A percentile compares a stretch with the other conserved stretches of the same genome.
Evolutionary conservation across 78 protist genomes (phyloP).

Genomic region (Blattamonas nauphoetae): DNA sequence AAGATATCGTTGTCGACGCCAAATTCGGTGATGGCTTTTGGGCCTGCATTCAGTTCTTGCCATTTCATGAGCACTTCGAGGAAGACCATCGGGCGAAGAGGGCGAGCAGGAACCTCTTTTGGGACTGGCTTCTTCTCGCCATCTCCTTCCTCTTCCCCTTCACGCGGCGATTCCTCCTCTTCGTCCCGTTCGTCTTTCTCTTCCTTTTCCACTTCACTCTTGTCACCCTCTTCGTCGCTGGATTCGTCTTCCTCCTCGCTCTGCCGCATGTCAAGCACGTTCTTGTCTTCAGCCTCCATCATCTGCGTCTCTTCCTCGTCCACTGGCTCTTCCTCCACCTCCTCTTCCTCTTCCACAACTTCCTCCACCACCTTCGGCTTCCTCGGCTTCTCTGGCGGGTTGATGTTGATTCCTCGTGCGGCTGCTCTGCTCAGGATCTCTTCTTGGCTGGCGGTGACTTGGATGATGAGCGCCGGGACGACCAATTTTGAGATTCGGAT

Average conservation of each 20-base stretch:
- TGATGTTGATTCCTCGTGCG: background rate
- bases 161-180: background rate
- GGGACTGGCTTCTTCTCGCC: background rate
- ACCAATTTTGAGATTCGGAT: background rate
- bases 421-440: background rate
- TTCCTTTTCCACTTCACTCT: background rate
- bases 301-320: background rate
- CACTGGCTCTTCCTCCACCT: background rate
- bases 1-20: too few species aligned
- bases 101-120: background rate
- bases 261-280: background rate
- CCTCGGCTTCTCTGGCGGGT: background rate
- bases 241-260: background rate
- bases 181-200: background rate
- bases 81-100: background rate
- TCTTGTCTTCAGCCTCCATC: background rate
- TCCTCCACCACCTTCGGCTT: background rate
- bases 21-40: too few species aligned
- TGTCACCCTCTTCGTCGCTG: background rate
- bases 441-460: background rate
- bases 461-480: background rate
- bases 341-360: background rate
- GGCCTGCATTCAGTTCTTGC: background rate
- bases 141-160: background rate
- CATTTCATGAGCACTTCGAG: background rate